Evolutionary conservation across 1,284 basidiomycete species (phyloP), one percentile per base, ranked within the genome.

Genomic region (Coniferiporia weirii): DNA sequence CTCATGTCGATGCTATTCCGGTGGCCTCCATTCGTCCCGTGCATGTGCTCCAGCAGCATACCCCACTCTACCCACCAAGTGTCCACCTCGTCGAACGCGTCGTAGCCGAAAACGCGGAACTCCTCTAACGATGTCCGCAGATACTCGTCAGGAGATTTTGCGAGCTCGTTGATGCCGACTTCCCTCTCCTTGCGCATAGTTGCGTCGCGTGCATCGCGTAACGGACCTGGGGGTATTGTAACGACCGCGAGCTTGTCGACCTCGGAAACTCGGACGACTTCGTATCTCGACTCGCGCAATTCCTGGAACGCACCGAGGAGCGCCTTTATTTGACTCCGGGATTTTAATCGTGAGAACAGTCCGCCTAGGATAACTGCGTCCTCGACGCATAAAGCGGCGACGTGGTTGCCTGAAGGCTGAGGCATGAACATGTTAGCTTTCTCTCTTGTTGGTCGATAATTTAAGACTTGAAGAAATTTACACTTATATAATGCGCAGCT

Each of bases 351-450:
- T 9, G 79, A 78, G 67, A 85, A 83, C 4, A 86, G 70, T 47
- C 76, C 78, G 15, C 76, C 84, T 3, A 85, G 73, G 6, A 80
- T 77, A 1, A 79, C 80, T 1, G 74, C 80, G 61, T 85, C 84
- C 68, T 85, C 83, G 6, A 83, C 65, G 5, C 75, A 51, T 13
- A 59, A n/a, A 9, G 57, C 57, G 9, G 52, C 52, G 40, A 17
- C 51, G 20, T 59, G 57, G 10, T 38, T 38, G n/a, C 51, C 45
- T n/a, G 36, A 51, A 20, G 57, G 51, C 57, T 59, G 43, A 20
- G 38, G 9, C 8, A 46, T 15, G 19, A 20, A 46, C 17, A 4
- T 2, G 4, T 46, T n/a, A 46, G 15, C 8, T 46, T 15, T 19
- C 44, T 48, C 20, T 34, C n/a, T 36, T 17, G 22, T 40, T 12